These are phyloP conservation scores for Phytophthora multivora DNA, from an alignment of 352 stramenopile genomes.

Conservation along the genomic window DNA sequence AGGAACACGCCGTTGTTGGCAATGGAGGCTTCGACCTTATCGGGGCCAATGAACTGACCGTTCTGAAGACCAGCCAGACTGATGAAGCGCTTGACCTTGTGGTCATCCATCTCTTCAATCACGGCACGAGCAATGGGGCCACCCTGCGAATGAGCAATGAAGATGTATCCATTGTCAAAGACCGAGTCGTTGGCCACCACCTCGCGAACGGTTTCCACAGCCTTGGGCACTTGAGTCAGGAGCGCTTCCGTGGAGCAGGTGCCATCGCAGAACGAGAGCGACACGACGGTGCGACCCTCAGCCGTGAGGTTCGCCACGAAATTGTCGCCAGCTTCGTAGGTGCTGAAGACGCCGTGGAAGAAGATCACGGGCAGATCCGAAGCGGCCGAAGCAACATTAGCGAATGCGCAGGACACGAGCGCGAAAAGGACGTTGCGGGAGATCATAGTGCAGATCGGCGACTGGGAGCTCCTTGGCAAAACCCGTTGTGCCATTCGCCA, in stretches of 20 bases:
- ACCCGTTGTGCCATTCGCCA: conserved; percentile 19
- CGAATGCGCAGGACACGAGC: conserved; percentile 10
- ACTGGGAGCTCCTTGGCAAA: conserved; percentile 17
- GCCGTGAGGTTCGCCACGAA: conserved; percentile 37
- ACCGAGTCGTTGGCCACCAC: conserved; percentile 27
- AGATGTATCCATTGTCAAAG: conserved; percentile 50
- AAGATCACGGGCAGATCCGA: conserved; percentile 42
- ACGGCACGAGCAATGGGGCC: conserved; percentile 41
- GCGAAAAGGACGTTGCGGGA: conserved; percentile 11
- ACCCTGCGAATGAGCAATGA: conserved; percentile 50
- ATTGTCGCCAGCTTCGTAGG: conserved; percentile 13
- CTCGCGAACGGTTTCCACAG: conserved; percentile 34
- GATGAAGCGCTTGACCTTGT: conserved; percentile 49
- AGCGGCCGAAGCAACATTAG: conserved; percentile 1
- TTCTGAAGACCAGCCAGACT: conserved; percentile 47
- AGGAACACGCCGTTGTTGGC: conserved; percentile 2
- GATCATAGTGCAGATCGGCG: conserved; percentile 8
- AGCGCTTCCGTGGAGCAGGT: conserved; percentile 33
- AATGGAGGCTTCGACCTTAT: conserved; percentile 25
- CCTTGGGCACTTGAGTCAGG: conserved; percentile 38
- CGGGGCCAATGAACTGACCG: conserved; percentile 47
- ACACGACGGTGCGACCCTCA: conserved; percentile 32
- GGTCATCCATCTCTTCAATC: conserved; percentile 58
- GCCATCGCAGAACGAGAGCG: conserved; percentile 37
- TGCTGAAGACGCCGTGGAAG: conserved; percentile 43